Evolutionary conservation across 768 basidiomycete genomes (phyloP).

Genomic region (Lyophyllum decastes): DNA sequence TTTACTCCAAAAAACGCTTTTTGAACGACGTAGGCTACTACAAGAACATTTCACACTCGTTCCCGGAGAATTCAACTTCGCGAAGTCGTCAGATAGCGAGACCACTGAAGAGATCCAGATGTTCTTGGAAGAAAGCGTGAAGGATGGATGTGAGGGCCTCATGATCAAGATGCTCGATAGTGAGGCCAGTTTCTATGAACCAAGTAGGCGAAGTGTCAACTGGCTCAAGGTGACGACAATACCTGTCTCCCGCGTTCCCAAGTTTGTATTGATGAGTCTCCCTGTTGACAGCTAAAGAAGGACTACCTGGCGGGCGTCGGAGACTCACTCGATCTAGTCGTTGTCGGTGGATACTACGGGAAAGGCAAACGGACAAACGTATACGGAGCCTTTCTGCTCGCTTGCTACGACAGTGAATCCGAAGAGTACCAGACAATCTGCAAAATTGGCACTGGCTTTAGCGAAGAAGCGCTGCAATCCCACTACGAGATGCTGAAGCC

Average conservation of each 20-base stretch:
- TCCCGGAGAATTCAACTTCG: constrained; percentile 90
- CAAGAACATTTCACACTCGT: constrained; percentile 80
- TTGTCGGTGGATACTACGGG: constrained; percentile 97
- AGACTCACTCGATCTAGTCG: constrained; percentile 95
- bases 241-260: not conserved
- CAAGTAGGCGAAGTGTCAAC: constrained; percentile 92
- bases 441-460: constrained; percentile 99
- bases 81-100: constrained; percentile 86
- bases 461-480: constrained; percentile 81
- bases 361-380: constrained; percentile 98
- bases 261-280: constrained; percentile 2
- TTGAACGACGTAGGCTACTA: constrained; percentile 76
- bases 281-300: constrained; percentile 82
- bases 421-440: constrained; percentile 98
- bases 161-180: constrained; percentile 99
- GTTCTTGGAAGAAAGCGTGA: constrained; percentile 95
- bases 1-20: constrained; percentile 73
- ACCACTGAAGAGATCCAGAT: constrained; percentile 91
- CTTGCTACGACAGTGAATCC: constrained; percentile 92
- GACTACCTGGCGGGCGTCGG: constrained; percentile 97
- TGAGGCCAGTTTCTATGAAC: constrained; percentile 92
- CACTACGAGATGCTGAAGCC: constrained; percentile 85
- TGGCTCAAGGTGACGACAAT: constrained; percentile 85
- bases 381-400: constrained; percentile 96
- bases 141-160: constrained; percentile 97